Base-by-base conservation (phyloP, 1,139 yeast species). In the Geotrichum citri-aurantii region DNA sequence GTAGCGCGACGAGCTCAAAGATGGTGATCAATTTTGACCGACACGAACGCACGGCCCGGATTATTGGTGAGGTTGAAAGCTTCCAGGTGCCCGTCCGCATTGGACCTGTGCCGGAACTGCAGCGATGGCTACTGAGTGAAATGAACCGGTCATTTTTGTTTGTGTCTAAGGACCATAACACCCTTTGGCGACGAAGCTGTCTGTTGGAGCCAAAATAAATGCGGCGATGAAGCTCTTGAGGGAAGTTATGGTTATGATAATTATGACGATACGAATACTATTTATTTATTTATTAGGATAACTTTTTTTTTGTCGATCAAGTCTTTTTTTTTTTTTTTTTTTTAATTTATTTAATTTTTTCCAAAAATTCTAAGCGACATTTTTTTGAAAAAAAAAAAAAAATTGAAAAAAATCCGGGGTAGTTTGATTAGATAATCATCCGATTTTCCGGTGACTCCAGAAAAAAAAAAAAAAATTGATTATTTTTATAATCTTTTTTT, bases 11-110 rank as follows among this genome's bases (percentile, higher is more conserved):
- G 6, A n/a, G 21, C n/a, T 51, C 62, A 4, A 66, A 65, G 64
- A 81, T 81, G 64, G 78, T 85, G 65, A 84, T 92, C 68, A 91
- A 92, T 69, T 83, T 90, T 65, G 97, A 90, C 70, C 88, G 92
- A 68, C 88, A 87, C 70, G 79, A 81, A 71, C 87, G 87, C 68
- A 80, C 86, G 51, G 84, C 96, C 2, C 78, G 85, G 61, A 81
- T 88, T 51, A 80, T 91, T 57, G 85, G 92, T n/a, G 90, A 85
- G 64, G 76, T 90, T 51, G 96, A 89, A 72, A 81, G 81, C 60
- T 79, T 88, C 65, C 97, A 91, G 72, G 85, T 57, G 79, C 86
- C 69, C 0, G 88, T 86, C 69, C 61, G 61, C 14, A 60, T 69
- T 49, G 63, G 64, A 26, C 61, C 65, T 3, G 59, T 64, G 44